A percentile compares a stretch with the other conserved stretches of the same genome.
These are phyloP conservation scores for Anthoceros angustus DNA, from an alignment of 225 moss, liverwort and hornwort genomes.

Conservation along the genomic window DNA sequence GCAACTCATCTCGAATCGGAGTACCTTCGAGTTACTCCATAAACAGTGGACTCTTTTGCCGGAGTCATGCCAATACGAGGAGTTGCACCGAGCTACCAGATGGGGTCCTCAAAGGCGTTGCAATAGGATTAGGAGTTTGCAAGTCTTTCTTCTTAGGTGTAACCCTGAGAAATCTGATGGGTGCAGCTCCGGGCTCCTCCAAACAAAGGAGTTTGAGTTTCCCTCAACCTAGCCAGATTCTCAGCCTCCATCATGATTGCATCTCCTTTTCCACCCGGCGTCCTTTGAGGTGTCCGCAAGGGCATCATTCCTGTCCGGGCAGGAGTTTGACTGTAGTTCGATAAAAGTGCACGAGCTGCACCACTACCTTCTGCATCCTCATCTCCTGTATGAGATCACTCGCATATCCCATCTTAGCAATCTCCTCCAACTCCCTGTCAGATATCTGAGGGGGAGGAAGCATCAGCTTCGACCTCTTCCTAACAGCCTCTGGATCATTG, in stretches of 20 bases:
- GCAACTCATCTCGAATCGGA: conserved; percentile 70
- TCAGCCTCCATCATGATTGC: conserved; percentile 99
- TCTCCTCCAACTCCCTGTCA: conserved; percentile 76
- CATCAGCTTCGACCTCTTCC: conserved; percentile 72
- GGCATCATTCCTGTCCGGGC: conserved; percentile 51
- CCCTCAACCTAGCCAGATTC: conserved; percentile 79
- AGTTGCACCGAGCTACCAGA: conserved; percentile 32
- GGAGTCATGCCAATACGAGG: conserved; percentile 42
- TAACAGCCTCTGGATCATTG: conserved; percentile 86
- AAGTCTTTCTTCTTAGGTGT: conserved; percentile 78
- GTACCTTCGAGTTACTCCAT: conserved; percentile 55
- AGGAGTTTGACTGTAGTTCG: conserved; percentile 63
- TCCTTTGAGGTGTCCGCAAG: conserved; percentile 66
- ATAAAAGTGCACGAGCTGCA: conserved; percentile 64
- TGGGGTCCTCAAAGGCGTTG: conserved; percentile 67
- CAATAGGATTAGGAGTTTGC: conserved; percentile 74
- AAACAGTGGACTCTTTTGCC: conserved; percentile 23
- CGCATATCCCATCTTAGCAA: conserved; percentile 80
- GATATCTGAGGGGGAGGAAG: conserved; percentile 83
- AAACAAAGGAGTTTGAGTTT: conserved; percentile 80
- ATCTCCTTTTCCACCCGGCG: conserved; percentile 93
- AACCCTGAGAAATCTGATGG: conserved; percentile 90
- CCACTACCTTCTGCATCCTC: conserved; percentile 58
- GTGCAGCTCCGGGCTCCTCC: conserved; percentile 88
- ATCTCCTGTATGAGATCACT: conserved; percentile 49